phyloP scores from a whole-genome alignment of 306 rosid genomes.

The Mucuna pruriens region DNA sequence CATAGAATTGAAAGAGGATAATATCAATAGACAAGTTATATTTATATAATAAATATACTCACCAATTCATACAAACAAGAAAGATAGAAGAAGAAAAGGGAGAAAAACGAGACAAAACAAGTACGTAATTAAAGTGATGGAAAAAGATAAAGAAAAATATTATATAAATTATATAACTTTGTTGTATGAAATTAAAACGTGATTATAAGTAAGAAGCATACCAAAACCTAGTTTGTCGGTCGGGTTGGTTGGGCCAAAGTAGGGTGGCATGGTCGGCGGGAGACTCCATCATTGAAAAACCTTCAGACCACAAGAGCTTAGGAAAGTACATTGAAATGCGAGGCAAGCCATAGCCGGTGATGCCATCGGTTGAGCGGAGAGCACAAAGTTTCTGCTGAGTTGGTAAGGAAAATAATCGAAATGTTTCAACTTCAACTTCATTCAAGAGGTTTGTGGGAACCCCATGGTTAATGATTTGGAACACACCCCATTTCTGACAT shows the following conservation, averaged over 20 bases:
- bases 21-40: too few relatives aligned
- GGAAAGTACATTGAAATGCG: conserved; percentile 35
- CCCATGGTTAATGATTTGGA: conserved; percentile 58
- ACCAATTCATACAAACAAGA: too few relatives aligned
- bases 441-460: conserved; percentile 29
- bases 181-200: too few relatives aligned
- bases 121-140: too few relatives aligned
- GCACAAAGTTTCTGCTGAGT: conserved; percentile 42
- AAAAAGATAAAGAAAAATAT: too few relatives aligned
- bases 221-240: conserved; percentile 48
- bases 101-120: too few relatives aligned
- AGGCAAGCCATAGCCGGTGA: conserved; percentile 53
- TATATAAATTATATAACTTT: too few relatives aligned
- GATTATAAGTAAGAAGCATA: not conserved
- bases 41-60: too few relatives aligned
- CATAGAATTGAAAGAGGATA: too few relatives aligned
- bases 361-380: conserved; percentile 35
- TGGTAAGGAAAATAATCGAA: conserved; percentile 48
- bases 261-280: conserved; percentile 45
- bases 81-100: too few relatives aligned
- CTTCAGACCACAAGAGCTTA: conserved; percentile 59
- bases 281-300: conserved; percentile 50
- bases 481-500: conserved; percentile 52
- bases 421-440: conserved; percentile 32
- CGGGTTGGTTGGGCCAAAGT: conserved; percentile 56